Base-by-base conservation (phyloP, 2,329 filamentous ascomycete species). In the Aureobasidium subglaciale region DNA sequence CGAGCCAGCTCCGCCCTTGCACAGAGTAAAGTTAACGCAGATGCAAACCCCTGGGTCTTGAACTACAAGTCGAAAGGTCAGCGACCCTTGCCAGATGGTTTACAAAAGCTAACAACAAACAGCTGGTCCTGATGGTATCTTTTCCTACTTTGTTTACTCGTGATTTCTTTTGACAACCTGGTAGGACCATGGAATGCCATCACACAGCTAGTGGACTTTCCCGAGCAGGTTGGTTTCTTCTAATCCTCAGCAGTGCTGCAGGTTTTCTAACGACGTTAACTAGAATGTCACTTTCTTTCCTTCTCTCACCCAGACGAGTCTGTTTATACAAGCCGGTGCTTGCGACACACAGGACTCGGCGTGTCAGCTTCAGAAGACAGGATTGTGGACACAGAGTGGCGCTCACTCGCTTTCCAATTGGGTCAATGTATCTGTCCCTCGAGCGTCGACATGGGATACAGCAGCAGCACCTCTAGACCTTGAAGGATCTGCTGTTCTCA, bases 291-390 rank as follows among this genome's bases (percentile, higher is more conserved):
- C 45, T 15, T 35, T 49, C 20, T 49, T 49, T 22, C 45, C 45
- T 18, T 49, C 45, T 11, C 32, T 49, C n/a, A 49, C 45, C 2
- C 32, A 24, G 9, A 27, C 32, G 10, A 49, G 18, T 5, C 9
- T 49, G 20, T 49, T 49, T 22, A n/a, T 49, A 37, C 20, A 37
- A 37, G 45, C 45, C 10, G 27, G 45, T 37, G 45, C 45, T 20
- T 49, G 45, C 9, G n/a, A 37, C n/a, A 37, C 45, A n/a, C 45
- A 49, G 22, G 22, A 49, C 15, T 49, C 45, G 4, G 45, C 45
- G 10, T 49, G 45, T n/a, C 15, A 35, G 9, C 20, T 27, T 6
- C 27, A 35, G 13, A 30, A 11, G 15, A 5, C 45, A 18, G 22
- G 22, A 20, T 37, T 49, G 45, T 49, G 45, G 45, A 37, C 45